Base-by-base conservation (phyloP, 768 basidiomycete genomes). In the Suillus lakei region DNA sequence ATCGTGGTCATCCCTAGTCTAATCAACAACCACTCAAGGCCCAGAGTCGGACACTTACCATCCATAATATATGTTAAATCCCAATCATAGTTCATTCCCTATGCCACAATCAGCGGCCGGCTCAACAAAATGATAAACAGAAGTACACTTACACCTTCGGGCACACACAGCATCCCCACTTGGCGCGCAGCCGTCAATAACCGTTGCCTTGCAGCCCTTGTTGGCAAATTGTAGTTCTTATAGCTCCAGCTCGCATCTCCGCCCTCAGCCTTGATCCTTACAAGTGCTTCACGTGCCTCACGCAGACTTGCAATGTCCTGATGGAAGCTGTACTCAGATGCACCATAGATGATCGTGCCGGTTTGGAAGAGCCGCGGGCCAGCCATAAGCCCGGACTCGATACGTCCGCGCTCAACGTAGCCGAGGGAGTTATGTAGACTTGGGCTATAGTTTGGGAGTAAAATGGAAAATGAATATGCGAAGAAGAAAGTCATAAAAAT, bases 41-140 rank as follows among this genome's bases (percentile, higher is more conserved):
- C 23, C n/a, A 7, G 26, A 39, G 10, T 18, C 16, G 3, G 43
- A 26, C n/a, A 67, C 78, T 65, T 65, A 87, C 91, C 91, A 70
- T 92, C 91, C n/a, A 91, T 77, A 63, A 92, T 91, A 68, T 91
- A 92, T 0, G 91, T 91, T 68, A 87, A 74, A 69, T 92, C 90
- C 91, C 91, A 92, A 69, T 92, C 91, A 34, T 82, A 86, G 71
- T 90, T 91, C 90, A 91, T 91, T 10, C 91, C 91, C 80, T 83
- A 56, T 46, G 10, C 32, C 23, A 18, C 23, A 15, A n/a, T 68
- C 12, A 65, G 51, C 59, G 15, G 43, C 10, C 21, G 32, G 51
- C 48, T 26, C 3, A n/a, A 46, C 32, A 4, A 9, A 10, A 6
- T 21, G 28, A 64, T 1, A 21, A 15, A 10, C 6, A 38, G 30